Evolutionary conservation across 768 basidiomycete species (phyloP), one percentile per base, ranked within the genome.

Genomic region (Leccinellum luteum): DNA sequence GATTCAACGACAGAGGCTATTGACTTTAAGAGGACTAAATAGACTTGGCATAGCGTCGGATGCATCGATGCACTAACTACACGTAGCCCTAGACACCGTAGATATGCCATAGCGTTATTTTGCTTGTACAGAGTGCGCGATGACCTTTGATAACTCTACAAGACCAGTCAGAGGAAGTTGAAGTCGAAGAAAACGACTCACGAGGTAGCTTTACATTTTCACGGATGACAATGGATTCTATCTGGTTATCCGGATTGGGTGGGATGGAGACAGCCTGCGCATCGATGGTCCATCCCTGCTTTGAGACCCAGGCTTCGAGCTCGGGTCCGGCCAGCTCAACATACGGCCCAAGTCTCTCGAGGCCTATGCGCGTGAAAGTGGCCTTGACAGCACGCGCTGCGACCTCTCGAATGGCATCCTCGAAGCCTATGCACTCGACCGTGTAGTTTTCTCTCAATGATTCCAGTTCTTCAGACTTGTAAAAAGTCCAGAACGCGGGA

Each of bases 221-320:
- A 71, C 90, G 90, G 25, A 92, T 87, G 50, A 94, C 81, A 1
- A 89, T 88, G 0, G 92, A 89, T 66, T 89, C 86, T 64, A 93
- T 90, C 66, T 91, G 90, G 71, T 94, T 94, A 73, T 94, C 92
- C 14, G 88, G 87, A 71, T 93, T 94, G 45, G 85, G 81, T 23
- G 92, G 92, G 54, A 94, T 77, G 15, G 72, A 75, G 52, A 92
- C 78, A n/a, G 85, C 81, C 7, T 79, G 80, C 1, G 77, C 78
- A 15, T 90, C 82, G 41, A 82, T 60, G 19, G 76, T 71, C 92
- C 92, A 94, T 21, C 84, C 88, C 49, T 89, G 79, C 61, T 80
- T 81, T 60, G 78, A 69, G 32, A 90, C 77, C 69, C 85, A 91
- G 12, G 74, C 76, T 30, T 79, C 78, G 47, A 94, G 75, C 17